phyloP scores from a whole-genome alignment of 805 yeast genomes.

The Candida boleticola region DNA sequence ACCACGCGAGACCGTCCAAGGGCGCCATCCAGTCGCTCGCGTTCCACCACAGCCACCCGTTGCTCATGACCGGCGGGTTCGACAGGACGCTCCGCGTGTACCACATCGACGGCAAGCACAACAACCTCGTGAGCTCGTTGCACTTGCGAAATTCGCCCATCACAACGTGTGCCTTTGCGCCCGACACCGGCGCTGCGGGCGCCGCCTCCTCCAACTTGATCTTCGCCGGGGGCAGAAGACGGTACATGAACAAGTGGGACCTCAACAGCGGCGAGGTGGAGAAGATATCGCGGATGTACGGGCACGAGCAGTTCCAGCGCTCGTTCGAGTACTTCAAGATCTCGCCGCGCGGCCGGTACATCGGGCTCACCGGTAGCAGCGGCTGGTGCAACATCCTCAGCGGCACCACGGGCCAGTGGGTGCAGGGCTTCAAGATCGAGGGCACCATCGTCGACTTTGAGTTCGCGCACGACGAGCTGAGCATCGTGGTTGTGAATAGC shows the following conservation, averaged over 20 bases:
- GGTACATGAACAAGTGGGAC: constrained; percentile 92
- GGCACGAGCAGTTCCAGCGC: constrained; percentile 81
- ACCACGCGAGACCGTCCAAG: constrained; percentile 60
- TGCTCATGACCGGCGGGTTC: constrained; percentile 87
- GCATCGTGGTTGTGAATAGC: constrained; percentile 58
- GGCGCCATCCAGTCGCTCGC: constrained; percentile 83
- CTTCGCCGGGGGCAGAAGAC: constrained; percentile 87
- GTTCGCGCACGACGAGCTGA: constrained; percentile 50
- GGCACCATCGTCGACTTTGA: constrained; percentile 83
- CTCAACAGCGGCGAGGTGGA: constrained; percentile 67
- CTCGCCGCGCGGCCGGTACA: constrained; percentile 67
- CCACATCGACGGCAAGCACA: constrained; percentile 85
- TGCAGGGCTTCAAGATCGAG: constrained; percentile 83
- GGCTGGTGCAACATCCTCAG: constrained; percentile 90
- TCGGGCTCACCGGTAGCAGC: constrained; percentile 77
- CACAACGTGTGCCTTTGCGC: constrained; percentile 67
- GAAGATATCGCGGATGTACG: constrained; percentile 85
- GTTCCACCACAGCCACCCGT: constrained; percentile 83
- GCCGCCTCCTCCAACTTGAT: constrained; percentile 46
- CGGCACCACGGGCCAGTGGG: constrained; percentile 80
- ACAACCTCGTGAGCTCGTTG: constrained; percentile 78
- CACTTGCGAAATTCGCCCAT: constrained; percentile 79
- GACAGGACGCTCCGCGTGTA: constrained; percentile 84
- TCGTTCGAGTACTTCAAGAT: constrained; percentile 84
- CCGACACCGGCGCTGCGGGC: constrained; percentile 8